Evolutionary conservation across 176 grass and related monocot species (phyloP), one percentile per base, ranked within the genome.

Genomic region (Eragrostis curvula): DNA sequence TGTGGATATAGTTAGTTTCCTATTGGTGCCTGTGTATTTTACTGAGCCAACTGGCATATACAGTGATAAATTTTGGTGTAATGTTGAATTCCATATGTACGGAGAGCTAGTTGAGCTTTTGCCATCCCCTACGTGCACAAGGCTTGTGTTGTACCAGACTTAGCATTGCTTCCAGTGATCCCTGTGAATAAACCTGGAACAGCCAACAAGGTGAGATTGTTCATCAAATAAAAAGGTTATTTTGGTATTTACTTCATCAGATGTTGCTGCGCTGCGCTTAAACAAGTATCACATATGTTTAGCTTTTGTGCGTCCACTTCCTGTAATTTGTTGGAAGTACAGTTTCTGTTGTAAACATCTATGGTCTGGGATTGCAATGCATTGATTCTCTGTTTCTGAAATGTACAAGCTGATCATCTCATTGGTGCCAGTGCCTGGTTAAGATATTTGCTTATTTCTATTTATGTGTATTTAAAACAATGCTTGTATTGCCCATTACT

Each of bases 141-240:
- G 49, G 59, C 68, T 52, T 68, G 40, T 77, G 65, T 58, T 78
- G 83, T 85, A 77, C 27, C 8, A 73, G 7, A 85, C 23, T 60
- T 58, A 21, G 53, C 63, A 67, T 5, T 67, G 59, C 67, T 71
- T 68, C 49, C 49, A 5, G 58, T 86, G 18, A 36, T 82, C 46
- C 74, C 55, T 79, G 84, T 90, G 84, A 78, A 86, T 86, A 86
- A 75, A 40, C 68, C 70, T 90, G 67, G 61, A 30, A 79, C 27
- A 51, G 51, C 73, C 27, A 83, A 86, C 68, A 83, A 82, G 18
- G 51, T 52, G 66, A 23, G 7, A 66, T 14, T 27, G 18, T 39
- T 55, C 59, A 59, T 73, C 41, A 14, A 86, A 79, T 78, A 73
- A 86, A 73, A 72, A 25, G 59, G 41, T 71, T 61, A 50, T 48